Evolutionary conservation across 2,329 filamentous ascomycete species (phyloP).

Genomic region (Aphanocladium album): DNA sequence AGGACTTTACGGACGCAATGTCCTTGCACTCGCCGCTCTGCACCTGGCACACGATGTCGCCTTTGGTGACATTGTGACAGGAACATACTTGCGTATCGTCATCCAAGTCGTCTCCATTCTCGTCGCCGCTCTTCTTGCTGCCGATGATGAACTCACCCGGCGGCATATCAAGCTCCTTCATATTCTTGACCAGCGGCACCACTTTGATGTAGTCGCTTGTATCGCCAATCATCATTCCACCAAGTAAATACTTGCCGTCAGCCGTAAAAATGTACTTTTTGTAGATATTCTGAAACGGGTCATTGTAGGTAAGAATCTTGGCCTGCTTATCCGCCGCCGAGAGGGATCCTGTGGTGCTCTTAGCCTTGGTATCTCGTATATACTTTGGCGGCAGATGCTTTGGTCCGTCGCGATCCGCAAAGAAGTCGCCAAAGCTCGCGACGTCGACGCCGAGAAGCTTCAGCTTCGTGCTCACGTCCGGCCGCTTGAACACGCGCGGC

Average conservation of each 20-base stretch:
- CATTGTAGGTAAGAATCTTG: slow-evolving; percentile 81
- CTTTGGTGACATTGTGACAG: slow-evolving; percentile 88
- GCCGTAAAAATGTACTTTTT: slow-evolving; percentile 91
- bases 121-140: slow-evolving; percentile 61
- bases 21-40: slow-evolving; percentile 78
- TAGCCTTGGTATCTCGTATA: not conserved
- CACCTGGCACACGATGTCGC: slow-evolving; percentile 65
- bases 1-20: slow-evolving; percentile 77
- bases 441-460: slow-evolving; percentile 89
- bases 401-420: slow-evolving; percentile 80
- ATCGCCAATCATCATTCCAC: slow-evolving; percentile 97
- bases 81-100: slow-evolving; percentile 89
- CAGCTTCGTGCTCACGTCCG: slow-evolving; percentile 85
- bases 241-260: slow-evolving; percentile 84
- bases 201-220: slow-evolving; percentile 87
- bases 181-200: slow-evolving; percentile 79
- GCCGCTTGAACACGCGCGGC: slow-evolving; percentile 67
- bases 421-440: slow-evolving; percentile 90
- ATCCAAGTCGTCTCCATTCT: slow-evolving; percentile 69
- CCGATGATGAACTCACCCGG: slow-evolving; percentile 82
- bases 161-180: slow-evolving; percentile 71
- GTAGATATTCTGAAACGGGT: slow-evolving; percentile 83
- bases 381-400: slow-evolving; percentile 63
- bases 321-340: slow-evolving; percentile 42
- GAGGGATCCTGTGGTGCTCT: slow-evolving; percentile 23